These are phyloP conservation scores for Claviceps digitariae DNA, from an alignment of 2,329 filamentous ascomycete genomes.

Conservation along the genomic window DNA sequence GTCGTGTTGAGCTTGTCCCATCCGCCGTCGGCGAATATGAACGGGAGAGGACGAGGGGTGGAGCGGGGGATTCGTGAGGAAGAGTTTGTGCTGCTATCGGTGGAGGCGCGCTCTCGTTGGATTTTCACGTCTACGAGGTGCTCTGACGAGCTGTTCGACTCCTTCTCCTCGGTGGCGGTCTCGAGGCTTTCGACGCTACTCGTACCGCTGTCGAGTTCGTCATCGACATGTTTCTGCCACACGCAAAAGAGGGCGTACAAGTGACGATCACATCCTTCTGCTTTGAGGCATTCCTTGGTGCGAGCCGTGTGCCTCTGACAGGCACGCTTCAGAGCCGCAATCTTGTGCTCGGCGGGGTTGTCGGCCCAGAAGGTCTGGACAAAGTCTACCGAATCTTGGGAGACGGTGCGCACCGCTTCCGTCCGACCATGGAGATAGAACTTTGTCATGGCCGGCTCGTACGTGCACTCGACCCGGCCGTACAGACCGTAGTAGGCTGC, in stretches of 20 bases:
- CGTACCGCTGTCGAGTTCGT: slow-evolving; percentile 37
- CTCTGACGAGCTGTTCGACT: slow-evolving; percentile 27
- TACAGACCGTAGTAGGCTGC: slow-evolving; percentile 96
- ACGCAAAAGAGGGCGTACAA: slow-evolving; percentile 88
- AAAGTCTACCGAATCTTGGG: slow-evolving; percentile 72
- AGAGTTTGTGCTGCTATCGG: slow-evolving; percentile 39
- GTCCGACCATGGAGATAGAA: slow-evolving; percentile 85
- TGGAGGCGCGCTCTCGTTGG: slow-evolving; percentile 29
- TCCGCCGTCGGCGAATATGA: slow-evolving; percentile 73
- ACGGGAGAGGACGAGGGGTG: slow-evolving; percentile 39
- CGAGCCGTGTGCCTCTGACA: slow-evolving; percentile 68
- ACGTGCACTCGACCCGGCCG: slow-evolving; percentile 84
- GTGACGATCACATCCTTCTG: slow-evolving; percentile 81
- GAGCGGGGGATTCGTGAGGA: slow-evolving; percentile 26
- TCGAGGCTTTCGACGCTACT: slow-evolving; percentile 46
- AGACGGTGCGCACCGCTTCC: slow-evolving; percentile 81
- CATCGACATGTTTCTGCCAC: slow-evolving; percentile 81
- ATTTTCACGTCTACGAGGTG: slow-evolving; percentile 21
- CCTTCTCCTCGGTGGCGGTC: not conserved
- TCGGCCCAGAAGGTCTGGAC: slow-evolving; percentile 93
- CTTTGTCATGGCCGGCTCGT: slow-evolving; percentile 98
- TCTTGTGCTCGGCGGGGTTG: slow-evolving; percentile 66
- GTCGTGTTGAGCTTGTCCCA: slow-evolving; percentile 96
- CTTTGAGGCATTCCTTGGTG: slow-evolving; percentile 79
- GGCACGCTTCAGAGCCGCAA: slow-evolving; percentile 72